Evolutionary conservation across 2,329 filamentous ascomycete genomes (phyloP).

Genomic region (Beauveria medogensis): DNA sequence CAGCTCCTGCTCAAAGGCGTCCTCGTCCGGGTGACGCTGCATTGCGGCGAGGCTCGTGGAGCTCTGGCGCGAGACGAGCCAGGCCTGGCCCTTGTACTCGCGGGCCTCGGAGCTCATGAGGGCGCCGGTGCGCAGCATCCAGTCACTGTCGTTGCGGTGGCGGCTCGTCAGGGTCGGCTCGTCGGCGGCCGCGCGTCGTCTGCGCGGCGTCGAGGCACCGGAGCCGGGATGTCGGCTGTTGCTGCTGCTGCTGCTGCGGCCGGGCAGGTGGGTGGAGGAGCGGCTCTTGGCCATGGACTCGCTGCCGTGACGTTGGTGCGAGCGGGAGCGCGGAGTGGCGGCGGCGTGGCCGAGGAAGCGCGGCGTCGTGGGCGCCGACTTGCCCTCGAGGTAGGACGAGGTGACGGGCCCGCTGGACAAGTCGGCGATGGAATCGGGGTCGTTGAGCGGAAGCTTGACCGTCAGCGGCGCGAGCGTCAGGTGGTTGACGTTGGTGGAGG

Average conservation of each 20-base stretch:
- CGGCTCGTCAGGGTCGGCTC: conserved; percentile 22
- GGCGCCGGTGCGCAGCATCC: conserved; percentile 56
- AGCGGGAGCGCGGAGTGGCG: conserved; percentile 39
- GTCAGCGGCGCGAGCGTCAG: conserved; percentile 58
- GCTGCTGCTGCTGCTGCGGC: conserved; percentile 12
- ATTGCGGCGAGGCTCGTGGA: conserved; percentile 52
- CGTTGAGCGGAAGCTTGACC: conserved; percentile 49
- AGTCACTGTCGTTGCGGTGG: conserved; percentile 49
- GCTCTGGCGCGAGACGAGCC: conserved; percentile 58
- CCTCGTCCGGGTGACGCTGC: conserved; percentile 41
- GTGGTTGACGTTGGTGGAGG: conserved; percentile 50
- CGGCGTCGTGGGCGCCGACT: conserved; percentile 57
- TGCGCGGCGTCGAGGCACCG: conserved; percentile 27
- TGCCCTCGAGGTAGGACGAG: conserved; percentile 51
- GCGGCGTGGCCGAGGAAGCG: conserved; percentile 52
- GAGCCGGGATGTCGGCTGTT: conserved; percentile 14
- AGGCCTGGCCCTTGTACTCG: conserved; percentile 61
- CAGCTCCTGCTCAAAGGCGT: conserved; percentile 43
- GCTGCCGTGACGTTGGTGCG: conserved; percentile 33
- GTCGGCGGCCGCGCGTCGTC: conserved; percentile 24
- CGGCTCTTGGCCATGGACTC: conserved; percentile 49
- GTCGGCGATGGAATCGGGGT: conserved; percentile 40
- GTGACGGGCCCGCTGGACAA: conserved; percentile 24
- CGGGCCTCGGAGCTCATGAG: conserved; percentile 53
- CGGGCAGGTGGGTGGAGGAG: conserved; percentile 48